phyloP scores from a whole-genome alignment of 495 filamentous ascomycete genomes.

The Xylaria nigripes region DNA sequence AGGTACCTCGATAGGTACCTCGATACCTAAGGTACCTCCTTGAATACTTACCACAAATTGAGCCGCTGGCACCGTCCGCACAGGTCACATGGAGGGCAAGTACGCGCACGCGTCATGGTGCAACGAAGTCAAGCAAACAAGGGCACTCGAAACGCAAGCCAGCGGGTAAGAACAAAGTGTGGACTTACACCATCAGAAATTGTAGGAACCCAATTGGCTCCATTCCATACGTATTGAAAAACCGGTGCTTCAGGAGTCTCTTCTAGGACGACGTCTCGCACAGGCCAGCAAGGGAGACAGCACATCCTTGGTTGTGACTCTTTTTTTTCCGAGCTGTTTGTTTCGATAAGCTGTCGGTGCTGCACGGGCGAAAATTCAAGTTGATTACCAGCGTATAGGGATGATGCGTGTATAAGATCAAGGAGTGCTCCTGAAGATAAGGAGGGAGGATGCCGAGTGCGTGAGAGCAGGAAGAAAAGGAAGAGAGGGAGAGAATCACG shows the following conservation, averaged over 20 bases:
- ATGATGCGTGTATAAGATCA: too few species aligned
- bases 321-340: not conserved
- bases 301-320: not conserved
- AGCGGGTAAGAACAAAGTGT: not conserved
- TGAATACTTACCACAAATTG: too few species aligned
- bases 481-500: too few species aligned
- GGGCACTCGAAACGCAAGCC: not conserved
- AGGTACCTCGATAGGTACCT: too few species aligned
- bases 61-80: too few species aligned
- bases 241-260: slow-evolving; percentile 9
- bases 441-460: too few species aligned
- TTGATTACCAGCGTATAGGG: too few species aligned
- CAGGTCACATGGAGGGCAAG: not conserved
- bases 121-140: not conserved
- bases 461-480: too few species aligned
- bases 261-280: slow-evolving; percentile 35
- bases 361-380: too few species aligned
- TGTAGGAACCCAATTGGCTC: slow-evolving; percentile 22
- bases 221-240: slow-evolving; percentile 30
- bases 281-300: slow-evolving; percentile 38
- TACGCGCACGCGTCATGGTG: not conserved
- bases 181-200: slow-evolving; percentile 14
- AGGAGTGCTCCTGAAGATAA: too few species aligned
- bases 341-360: not conserved
- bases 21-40: too few species aligned